Evolutionary conservation across 2,329 filamentous ascomycete species (phyloP).

Genomic region (Aspergillus fijiensis): DNA sequence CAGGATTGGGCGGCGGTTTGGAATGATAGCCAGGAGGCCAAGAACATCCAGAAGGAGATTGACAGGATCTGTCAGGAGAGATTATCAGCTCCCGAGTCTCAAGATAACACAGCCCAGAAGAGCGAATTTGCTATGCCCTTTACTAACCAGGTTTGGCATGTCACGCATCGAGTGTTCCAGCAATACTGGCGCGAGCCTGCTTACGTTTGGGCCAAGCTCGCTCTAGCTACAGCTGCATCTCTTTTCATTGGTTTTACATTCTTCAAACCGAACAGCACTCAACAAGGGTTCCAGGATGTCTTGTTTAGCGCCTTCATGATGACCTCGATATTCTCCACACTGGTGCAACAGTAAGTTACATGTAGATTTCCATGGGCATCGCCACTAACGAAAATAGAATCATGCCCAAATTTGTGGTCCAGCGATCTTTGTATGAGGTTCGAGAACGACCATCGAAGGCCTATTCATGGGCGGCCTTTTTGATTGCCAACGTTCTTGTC

Average conservation of each 20-base stretch:
- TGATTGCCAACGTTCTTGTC: slow-evolving; percentile 77
- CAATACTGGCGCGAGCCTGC: slow-evolving; percentile 86
- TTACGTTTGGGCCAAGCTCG: slow-evolving; percentile 80
- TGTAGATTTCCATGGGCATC: slow-evolving; percentile 52
- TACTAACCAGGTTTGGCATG: slow-evolving; percentile 61
- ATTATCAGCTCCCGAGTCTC: slow-evolving; percentile 33
- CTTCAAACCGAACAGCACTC: slow-evolving; percentile 67
- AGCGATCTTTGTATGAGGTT: slow-evolving; percentile 78
- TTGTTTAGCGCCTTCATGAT: slow-evolving; percentile 86
- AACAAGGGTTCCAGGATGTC: slow-evolving; percentile 80
- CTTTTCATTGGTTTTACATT: slow-evolving; percentile 83
- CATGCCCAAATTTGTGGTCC: slow-evolving; percentile 83
- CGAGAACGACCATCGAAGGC: slow-evolving; percentile 81
- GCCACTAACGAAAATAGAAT: slow-evolving; percentile 22
- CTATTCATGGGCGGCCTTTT: slow-evolving; percentile 83
- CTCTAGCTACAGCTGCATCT: slow-evolving; percentile 62
- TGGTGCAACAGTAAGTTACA: slow-evolving; percentile 51
- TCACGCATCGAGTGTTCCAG: slow-evolving; percentile 73
- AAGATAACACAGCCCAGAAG: slow-evolving; percentile 51
- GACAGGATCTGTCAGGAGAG: slow-evolving; percentile 55
- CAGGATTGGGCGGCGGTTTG: slow-evolving; percentile 64
- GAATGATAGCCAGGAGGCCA: slow-evolving; percentile 58
- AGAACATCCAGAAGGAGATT: slow-evolving; percentile 57
- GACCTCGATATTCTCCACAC: slow-evolving; percentile 54
- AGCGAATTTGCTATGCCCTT: slow-evolving; percentile 80